These are phyloP conservation scores for Psilocybe sp. DNA, from an alignment of 768 basidiomycete species.

Conservation along the genomic window DNA sequence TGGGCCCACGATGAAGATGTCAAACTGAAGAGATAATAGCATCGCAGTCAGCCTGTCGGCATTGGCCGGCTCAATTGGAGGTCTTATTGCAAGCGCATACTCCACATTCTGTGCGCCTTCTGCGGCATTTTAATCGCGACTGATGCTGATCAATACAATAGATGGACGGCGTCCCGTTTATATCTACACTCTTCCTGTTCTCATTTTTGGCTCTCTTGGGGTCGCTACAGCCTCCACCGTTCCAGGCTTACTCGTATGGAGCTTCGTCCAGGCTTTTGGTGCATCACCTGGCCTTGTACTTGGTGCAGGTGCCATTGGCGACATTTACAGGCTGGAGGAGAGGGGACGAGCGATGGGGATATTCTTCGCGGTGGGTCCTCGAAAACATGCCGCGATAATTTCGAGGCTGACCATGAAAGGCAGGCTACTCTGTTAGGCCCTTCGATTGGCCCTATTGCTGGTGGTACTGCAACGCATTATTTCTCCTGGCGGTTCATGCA, in stretches of 20 bases:
- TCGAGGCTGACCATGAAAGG: not conserved
- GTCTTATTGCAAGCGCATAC: slow-evolving; percentile 26
- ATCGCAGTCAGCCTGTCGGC: slow-evolving; percentile 31
- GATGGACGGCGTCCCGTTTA: slow-evolving; percentile 68
- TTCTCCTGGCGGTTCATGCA: slow-evolving; percentile 67
- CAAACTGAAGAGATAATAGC: slow-evolving; percentile 10
- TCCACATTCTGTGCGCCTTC: slow-evolving; percentile 31
- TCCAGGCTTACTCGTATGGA: slow-evolving; percentile 49
- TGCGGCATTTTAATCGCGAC: not conserved
- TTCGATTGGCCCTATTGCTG: slow-evolving; percentile 54
- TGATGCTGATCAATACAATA: slow-evolving; percentile 14
- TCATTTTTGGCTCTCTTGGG: slow-evolving; percentile 55
- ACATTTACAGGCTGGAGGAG: slow-evolving; percentile 63
- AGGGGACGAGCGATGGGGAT: slow-evolving; percentile 55
- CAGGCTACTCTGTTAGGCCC: slow-evolving; percentile 57
- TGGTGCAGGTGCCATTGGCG: slow-evolving; percentile 57
- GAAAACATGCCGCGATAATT: not conserved
- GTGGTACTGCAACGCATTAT: slow-evolving; percentile 55
- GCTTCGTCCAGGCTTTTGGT: slow-evolving; percentile 64
- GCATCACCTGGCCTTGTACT: slow-evolving; percentile 49
- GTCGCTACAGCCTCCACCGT: slow-evolving; percentile 44
- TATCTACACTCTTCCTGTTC: slow-evolving; percentile 53
- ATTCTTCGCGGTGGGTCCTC: slow-evolving; percentile 43
- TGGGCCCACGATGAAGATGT: not conserved
- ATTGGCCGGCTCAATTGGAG: slow-evolving; percentile 27